Evolutionary conservation across 1,139 yeast genomes (phyloP).

Genomic region (Groenewaldozyma sp.): DNA sequence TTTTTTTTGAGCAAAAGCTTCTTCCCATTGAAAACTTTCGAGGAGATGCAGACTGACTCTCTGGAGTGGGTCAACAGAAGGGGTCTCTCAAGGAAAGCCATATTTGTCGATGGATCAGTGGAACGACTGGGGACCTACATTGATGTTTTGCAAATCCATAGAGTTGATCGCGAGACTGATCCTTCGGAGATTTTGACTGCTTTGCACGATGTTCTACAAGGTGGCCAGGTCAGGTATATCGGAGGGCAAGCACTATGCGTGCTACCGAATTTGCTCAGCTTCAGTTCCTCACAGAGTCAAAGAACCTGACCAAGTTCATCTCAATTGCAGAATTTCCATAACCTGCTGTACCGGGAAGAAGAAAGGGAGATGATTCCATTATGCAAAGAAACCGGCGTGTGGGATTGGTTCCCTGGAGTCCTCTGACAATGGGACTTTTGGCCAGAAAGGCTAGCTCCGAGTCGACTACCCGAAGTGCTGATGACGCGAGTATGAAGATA

Average conservation of each 20-base stretch:
- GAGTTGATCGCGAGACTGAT: conserved; percentile 38
- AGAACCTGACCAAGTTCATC: conserved; percentile 46
- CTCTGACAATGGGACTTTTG: conserved; percentile 40
- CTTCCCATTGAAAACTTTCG: conserved; percentile 25
- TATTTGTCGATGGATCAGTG: conserved; percentile 37
- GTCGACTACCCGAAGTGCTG: conserved; percentile 6
- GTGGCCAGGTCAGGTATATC: conserved; percentile 42
- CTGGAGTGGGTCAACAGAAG: conserved; percentile 25
- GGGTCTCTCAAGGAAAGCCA: conserved; percentile 45
- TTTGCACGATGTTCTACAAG: conserved; percentile 40
- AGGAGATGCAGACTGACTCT: not conserved
- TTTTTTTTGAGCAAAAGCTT: conserved; percentile 37
- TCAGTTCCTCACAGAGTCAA: conserved; percentile 41
- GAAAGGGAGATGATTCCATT: conserved; percentile 49
- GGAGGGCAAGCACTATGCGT: conserved; percentile 50
- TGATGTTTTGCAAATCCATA: conserved; percentile 68
- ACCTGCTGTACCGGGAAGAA: conserved; percentile 46
- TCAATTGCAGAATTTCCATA: conserved; percentile 51
- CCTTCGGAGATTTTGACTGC: conserved; percentile 45
- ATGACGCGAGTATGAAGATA: conserved; percentile 17
- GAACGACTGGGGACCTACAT: conserved; percentile 57
- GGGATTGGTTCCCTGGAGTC: conserved; percentile 44
- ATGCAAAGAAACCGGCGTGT: conserved; percentile 39
- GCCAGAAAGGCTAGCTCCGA: conserved; percentile 34
- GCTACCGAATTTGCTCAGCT: conserved; percentile 34